phyloP scores from a whole-genome alignment of 2,329 filamentous ascomycete species.

The Colletotrichum tropicicola region DNA sequence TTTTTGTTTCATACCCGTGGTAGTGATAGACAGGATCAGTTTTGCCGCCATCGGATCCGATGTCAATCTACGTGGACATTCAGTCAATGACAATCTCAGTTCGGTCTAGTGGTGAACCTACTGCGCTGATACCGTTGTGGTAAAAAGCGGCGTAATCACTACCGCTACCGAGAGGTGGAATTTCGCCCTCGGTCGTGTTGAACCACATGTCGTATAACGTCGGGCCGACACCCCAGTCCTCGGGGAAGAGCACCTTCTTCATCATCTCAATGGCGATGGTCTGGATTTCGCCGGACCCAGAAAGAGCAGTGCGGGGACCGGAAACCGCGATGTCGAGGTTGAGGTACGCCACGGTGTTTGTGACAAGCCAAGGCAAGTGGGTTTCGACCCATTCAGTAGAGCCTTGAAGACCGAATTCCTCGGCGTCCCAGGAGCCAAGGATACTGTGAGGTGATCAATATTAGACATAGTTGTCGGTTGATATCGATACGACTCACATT shows the following conservation, averaged over 20 bases:
- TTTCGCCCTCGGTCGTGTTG: constrained; percentile 15
- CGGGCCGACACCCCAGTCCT: constrained; percentile 19
- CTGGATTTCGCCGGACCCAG: constrained; percentile 19
- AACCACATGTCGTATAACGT: constrained; percentile 27
- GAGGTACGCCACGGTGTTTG: constrained; percentile 45
- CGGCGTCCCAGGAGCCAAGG: no score
- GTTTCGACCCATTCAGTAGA: constrained; percentile 24
- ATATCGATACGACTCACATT: no score
- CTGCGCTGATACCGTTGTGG: constrained; percentile 20
- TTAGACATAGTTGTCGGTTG: no score
- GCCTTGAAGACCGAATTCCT: constrained; percentile 39
- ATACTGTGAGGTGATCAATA: no score
- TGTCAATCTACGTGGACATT: background rate
- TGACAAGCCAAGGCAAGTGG: constrained; percentile 19
- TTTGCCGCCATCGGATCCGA: constrained; percentile 20
- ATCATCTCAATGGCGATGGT: constrained; percentile 21
- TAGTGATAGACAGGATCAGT: constrained; percentile 23
- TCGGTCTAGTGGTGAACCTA: background rate
- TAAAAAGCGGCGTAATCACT: constrained; percentile 25
- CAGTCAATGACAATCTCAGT: background rate
- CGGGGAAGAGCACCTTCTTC: constrained; percentile 23
- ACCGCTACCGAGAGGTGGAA: constrained; percentile 8
- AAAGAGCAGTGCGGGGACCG: constrained; percentile 50
- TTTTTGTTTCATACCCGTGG: no score
- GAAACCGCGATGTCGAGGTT: constrained; percentile 60